These are phyloP conservation scores for Venturia oleaginea DNA, from an alignment of 2,329 filamentous ascomycete species.

Conservation along the genomic window DNA sequence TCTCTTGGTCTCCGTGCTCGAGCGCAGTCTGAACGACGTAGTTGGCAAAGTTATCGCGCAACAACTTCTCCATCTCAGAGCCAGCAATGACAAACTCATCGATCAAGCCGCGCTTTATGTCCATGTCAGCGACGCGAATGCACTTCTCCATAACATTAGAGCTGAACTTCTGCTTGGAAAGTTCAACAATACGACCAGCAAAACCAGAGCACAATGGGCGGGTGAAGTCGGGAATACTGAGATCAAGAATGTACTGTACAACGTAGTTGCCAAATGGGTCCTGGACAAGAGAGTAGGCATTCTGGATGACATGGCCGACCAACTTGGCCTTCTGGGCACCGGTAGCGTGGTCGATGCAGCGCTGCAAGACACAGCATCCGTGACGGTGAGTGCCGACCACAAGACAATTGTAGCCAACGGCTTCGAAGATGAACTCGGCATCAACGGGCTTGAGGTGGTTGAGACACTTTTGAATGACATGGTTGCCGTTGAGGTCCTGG, in stretches of 20 bases:
- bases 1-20: slow-evolving; percentile 67
- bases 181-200: slow-evolving; percentile 57
- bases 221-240: slow-evolving; percentile 92
- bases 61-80: slow-evolving; percentile 74
- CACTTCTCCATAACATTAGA: slow-evolving; percentile 97
- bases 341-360: slow-evolving; percentile 94
- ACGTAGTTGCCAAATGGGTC: slow-evolving; percentile 99
- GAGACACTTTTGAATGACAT: slow-evolving; percentile 97
- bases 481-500: slow-evolving; percentile 95
- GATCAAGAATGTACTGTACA: slow-evolving; percentile 75
- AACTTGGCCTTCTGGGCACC: slow-evolving; percentile 81
- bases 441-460: slow-evolving; percentile 82
- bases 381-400: slow-evolving; percentile 94
- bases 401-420: slow-evolving; percentile 78
- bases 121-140: slow-evolving; percentile 68
- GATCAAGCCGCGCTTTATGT: slow-evolving; percentile 71
- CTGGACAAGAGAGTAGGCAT: slow-evolving; percentile 83
- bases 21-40: slow-evolving; percentile 97
- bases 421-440: slow-evolving; percentile 94
- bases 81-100: slow-evolving; percentile 62
- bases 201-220: slow-evolving; percentile 81
- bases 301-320: slow-evolving; percentile 75
- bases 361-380: slow-evolving; percentile 94
- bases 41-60: slow-evolving; percentile 91
- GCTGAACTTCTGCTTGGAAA: slow-evolving; percentile 96